Evolutionary conservation across 176 grass and related monocot genomes (phyloP), one percentile per base, ranked within the genome.

Genomic region (Puccinellia tenuiflora): DNA sequence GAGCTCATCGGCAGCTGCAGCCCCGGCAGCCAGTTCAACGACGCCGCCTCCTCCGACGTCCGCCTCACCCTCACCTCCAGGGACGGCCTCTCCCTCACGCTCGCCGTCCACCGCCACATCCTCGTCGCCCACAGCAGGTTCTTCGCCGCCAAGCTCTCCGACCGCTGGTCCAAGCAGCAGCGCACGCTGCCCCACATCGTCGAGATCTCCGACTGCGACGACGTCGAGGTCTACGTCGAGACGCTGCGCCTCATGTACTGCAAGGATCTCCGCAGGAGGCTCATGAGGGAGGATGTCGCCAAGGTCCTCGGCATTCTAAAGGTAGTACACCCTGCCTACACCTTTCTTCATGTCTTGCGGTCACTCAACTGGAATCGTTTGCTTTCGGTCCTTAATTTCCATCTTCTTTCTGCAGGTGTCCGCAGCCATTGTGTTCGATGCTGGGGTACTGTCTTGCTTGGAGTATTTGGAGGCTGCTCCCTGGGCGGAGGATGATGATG

Each of bases 201-300:
- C 30, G 96, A 98, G 87, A 98, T 98, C 84, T 98, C 96, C 7
- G 96, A 98, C 81, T 98, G 96, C 81, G 96, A 98, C 54, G 96
- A 98, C 83, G 92, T 98, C 67, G 91, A 98, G 85, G 89, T 95
- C 1, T 98, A 98, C 71, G 88, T 91, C 52, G 96, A 98, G 85
- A 95, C 96, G 20, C 85, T 98, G 61, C 87, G 92, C 7, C 96
- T 98, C 79, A 98, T 98, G 96, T 98, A 98, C 80, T 98, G 96
- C 83, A 93, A 93, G 53, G 92, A 98, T 91, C 92, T 98, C 52
- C 92, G 96, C 1, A 82, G 96, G 43, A 83, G 92, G 78, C 96
- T 98, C 46, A 98, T 98, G 92, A 75, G 85, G 67, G 96, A 98
- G 88, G 91, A 95, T 80, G 96, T 98, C 16, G 62, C 50, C 86